phyloP scores from a whole-genome alignment of 73 alveolate species.

The Paramecium tetraurelia region DNA sequence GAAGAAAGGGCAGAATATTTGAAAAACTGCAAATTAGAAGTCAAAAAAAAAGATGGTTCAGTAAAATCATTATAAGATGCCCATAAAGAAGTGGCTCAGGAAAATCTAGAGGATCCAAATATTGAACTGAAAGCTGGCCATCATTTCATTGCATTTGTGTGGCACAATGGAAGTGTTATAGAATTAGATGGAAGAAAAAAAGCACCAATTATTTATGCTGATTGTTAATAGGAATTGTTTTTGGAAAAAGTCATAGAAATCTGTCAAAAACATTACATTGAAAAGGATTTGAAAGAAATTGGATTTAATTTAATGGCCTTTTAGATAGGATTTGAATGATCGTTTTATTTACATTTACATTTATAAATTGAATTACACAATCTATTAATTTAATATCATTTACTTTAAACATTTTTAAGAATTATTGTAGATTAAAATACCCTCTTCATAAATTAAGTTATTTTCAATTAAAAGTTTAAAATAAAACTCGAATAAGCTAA shows the following conservation, averaged over 20 bases:
- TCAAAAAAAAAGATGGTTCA: slow-evolving; percentile 19
- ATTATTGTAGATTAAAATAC: too few relatives aligned
- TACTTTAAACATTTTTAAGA: too few relatives aligned
- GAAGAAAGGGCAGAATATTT: slow-evolving; percentile 53
- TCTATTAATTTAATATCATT: too few relatives aligned
- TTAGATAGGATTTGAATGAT: not conserved
- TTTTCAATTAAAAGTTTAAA: too few relatives aligned
- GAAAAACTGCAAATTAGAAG: slow-evolving; percentile 29
- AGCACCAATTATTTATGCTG: slow-evolving; percentile 59
- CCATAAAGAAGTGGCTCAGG: slow-evolving; percentile 55
- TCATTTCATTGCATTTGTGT: slow-evolving; percentile 64
- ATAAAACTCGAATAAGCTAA: too few relatives aligned
- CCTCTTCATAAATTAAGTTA: too few relatives aligned
- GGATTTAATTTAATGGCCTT: slow-evolving; percentile 42
- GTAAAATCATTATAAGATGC: not conserved
- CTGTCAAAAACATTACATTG: not conserved
- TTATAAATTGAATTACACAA: too few relatives aligned
- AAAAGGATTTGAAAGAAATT: not conserved
- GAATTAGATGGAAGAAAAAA: slow-evolving; percentile 71
- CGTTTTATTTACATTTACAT: not conserved
- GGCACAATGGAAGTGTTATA: slow-evolving; percentile 57
- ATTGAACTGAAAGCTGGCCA: slow-evolving; percentile 49
- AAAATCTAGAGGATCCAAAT: not conserved
- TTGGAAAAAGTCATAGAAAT: slow-evolving; percentile 54
- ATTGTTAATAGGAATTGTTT: slow-evolving; percentile 43